These are phyloP conservation scores for Lagerstroemia speciosa DNA, from an alignment of 345 rosid species.

Conservation along the genomic window DNA sequence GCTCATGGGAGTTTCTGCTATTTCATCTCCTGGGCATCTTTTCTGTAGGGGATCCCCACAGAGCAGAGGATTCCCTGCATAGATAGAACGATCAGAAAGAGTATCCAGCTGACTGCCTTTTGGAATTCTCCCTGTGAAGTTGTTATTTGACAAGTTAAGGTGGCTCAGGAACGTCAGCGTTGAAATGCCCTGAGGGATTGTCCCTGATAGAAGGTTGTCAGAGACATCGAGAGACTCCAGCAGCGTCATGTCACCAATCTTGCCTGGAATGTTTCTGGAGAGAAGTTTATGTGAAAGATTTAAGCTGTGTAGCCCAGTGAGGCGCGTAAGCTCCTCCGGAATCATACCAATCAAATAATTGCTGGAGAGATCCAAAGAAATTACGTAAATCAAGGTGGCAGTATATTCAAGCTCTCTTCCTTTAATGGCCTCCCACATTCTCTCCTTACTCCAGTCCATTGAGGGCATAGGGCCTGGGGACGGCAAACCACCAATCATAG, in stretches of 20 bases:
- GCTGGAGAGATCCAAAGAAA: slow-evolving; percentile 19
- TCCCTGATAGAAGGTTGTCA: slow-evolving; percentile 11
- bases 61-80: background rate
- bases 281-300: slow-evolving; percentile 19
- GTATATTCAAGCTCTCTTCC: too few relatives aligned
- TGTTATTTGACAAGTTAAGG: too few relatives aligned
- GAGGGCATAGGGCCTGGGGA: too few relatives aligned
- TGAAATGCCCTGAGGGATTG: slow-evolving; percentile 15
- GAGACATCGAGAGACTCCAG: slow-evolving; percentile 29
- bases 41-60: slow-evolving; percentile 3
- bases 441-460: too few relatives aligned
- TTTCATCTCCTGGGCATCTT: background rate
- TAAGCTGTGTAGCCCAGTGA: slow-evolving; percentile 9
- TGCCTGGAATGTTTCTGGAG: slow-evolving; percentile 12
- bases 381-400: too few relatives aligned
- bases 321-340: slow-evolving; percentile 9
- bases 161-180: too few relatives aligned
- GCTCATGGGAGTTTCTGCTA: too few relatives aligned
- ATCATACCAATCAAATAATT: slow-evolving; percentile 17
- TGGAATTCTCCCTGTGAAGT: slow-evolving; percentile 7
- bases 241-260: too few relatives aligned
- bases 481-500: too few relatives aligned
- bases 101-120: slow-evolving; percentile 7
- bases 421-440: too few relatives aligned
- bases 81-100: background rate